These are phyloP conservation scores for Aspergillus sojae DNA, from an alignment of 2,329 filamentous ascomycete species.

Conservation along the genomic window DNA sequence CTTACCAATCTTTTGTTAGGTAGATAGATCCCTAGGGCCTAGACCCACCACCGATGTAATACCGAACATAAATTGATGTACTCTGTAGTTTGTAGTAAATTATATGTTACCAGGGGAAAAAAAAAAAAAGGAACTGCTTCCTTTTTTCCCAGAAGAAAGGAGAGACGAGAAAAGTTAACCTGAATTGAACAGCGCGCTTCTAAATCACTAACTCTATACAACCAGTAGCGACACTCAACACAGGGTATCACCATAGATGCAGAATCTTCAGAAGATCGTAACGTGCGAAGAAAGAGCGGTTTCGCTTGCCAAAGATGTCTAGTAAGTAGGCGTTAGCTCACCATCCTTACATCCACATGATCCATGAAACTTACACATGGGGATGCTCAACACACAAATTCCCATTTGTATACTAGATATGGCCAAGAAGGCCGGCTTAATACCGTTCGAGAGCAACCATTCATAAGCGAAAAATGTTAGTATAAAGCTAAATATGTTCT, in stretches of 20 bases:
- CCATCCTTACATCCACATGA: neutral
- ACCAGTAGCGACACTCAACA: neutral
- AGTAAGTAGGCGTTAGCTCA: neutral
- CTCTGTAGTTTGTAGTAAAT: neutral
- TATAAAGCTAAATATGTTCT: conserved; percentile 88
- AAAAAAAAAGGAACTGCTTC: too few species aligned
- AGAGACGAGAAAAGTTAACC: too few species aligned
- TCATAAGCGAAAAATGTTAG: conserved; percentile 82
- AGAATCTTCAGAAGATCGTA: conserved; percentile 67
- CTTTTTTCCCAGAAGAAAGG: too few species aligned
- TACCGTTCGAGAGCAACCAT: conserved; percentile 69
- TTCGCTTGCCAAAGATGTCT: conserved; percentile 80
- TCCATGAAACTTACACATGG: conserved; percentile 68
- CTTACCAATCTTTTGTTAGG: neutral
- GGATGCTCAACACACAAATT: conserved; percentile 73
- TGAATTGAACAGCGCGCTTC: neutral
- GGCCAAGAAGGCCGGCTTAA: conserved; percentile 65
- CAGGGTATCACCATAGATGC: conserved; percentile 29
- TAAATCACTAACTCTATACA: neutral
- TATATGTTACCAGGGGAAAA: neutral
- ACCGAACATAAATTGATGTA: neutral
- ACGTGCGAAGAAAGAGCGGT: conserved; percentile 73
- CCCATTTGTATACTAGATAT: conserved; percentile 77
- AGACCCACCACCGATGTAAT: neutral
- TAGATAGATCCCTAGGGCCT: neutral